Base-by-base conservation (phyloP, 176 grass and related monocot species). In the Triticum monococcum region DNA sequence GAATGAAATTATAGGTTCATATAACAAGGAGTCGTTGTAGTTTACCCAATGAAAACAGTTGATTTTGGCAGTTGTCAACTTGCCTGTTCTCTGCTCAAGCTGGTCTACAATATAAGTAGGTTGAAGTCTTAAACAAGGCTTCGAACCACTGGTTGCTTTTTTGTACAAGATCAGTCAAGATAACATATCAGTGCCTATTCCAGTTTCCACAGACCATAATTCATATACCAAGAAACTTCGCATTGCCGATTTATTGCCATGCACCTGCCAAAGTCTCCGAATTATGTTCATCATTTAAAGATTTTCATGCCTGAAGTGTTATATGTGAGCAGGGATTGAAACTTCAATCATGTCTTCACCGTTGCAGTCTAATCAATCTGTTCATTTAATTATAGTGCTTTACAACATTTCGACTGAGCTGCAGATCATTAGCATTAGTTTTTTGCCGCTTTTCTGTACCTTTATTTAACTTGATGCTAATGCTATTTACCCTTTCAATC, bases 81-180 rank as follows among this genome's bases (percentile, higher is more conserved):
- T 81, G 14, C 43, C 43, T 13, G 43, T 46, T 12, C 43, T 59
- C 35, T 77, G 5, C 17, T n/a, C 26, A 32, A 33, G 18, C 63
- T 81, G 26, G 57, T 75, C 31, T 78, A 14, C 11, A 59, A 65
- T 12, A 65, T 65, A 37, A 64, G 26, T 64, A 59, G 26, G 13
- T 52, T 66, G 3, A 64, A 46, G 11, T 13, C 43, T 46, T 46
- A 46, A 46, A 46, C 43, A 46, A 46, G 43, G 35, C 37, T 9
- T 73, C 25, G n/a, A 79, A 26, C 52, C 78, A 40, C 12, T 54
- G 66, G 30, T 38, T 69, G 12, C 36, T 83, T 83, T 35, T 78
- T 72, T 84, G 14, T n/a, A 64, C 10, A 45, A 32, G 13, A 60
- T 62, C 5, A 70, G n/a, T n/a, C 20, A 64, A 77, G 37, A 14